Conservation (phyloP, 805 yeast species). For the Monosporozyma siamensis region DNA sequence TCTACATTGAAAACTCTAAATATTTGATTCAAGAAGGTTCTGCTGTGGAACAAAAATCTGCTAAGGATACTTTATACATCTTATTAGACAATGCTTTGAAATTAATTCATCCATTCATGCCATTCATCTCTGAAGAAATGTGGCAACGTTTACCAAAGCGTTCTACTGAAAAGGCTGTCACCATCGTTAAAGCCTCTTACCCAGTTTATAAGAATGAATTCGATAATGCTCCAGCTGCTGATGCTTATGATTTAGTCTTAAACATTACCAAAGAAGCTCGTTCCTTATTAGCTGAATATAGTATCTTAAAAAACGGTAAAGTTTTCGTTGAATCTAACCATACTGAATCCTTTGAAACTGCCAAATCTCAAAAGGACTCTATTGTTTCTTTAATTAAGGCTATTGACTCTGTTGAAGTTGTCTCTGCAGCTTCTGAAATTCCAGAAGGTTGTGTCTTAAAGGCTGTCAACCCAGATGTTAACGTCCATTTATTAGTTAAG, state of each 20-base stretch:
- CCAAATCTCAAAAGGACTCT: constrained; percentile 67
- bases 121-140: constrained; percentile 92
- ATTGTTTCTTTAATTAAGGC: constrained; percentile 89
- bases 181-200: constrained; percentile 73
- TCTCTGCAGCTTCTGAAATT: constrained; percentile 43
- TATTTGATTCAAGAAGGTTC: constrained; percentile 86
- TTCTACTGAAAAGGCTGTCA: constrained; percentile 51
- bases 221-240: constrained; percentile 54
- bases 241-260: constrained; percentile 75
- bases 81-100: constrained; percentile 85
- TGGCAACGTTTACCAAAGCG: constrained; percentile 97
- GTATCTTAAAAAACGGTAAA: constrained; percentile 79
- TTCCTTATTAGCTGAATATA: constrained; percentile 84
- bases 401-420: constrained; percentile 64
- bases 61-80: constrained; percentile 88
- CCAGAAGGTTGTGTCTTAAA: constrained; percentile 89
- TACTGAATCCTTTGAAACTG: constrained; percentile 41
- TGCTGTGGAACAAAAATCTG: constrained; percentile 72
- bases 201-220: constrained; percentile 58
- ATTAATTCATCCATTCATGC: constrained; percentile 97
- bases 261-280: constrained; percentile 85
- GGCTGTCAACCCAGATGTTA: constrained; percentile 70
- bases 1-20: constrained; percentile 96
- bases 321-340: constrained; percentile 65
- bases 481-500: constrained; percentile 84